Evolutionary conservation across 768 basidiomycete genomes (phyloP).

Genomic region (Paxillus ammoniavirescens): DNA sequence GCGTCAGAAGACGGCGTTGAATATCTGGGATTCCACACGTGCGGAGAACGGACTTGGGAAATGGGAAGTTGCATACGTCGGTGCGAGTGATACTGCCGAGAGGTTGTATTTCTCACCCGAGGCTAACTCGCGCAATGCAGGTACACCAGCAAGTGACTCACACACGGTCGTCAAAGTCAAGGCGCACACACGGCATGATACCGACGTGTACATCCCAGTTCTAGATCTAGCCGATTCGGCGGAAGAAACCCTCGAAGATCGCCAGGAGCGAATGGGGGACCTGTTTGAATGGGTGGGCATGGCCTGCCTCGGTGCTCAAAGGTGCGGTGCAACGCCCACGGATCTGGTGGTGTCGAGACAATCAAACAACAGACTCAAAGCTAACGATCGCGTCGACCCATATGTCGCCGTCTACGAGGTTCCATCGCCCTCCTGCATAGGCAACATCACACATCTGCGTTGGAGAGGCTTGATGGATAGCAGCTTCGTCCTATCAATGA

Average conservation of each 20-base stretch:
- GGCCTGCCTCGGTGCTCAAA: conserved; percentile 62
- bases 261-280: conserved; percentile 41
- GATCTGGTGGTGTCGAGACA: background rate
- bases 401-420: conserved; percentile 66
- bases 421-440: conserved; percentile 45
- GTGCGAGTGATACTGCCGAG: conserved; percentile 16
- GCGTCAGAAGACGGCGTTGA: conserved; percentile 41
- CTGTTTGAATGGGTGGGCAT: conserved; percentile 78
- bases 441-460: conserved; percentile 48
- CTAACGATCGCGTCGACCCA: conserved; percentile 65
- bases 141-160: background rate
- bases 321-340: conserved; percentile 37
- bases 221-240: conserved; percentile 25
- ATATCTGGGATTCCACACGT: conserved; percentile 50
- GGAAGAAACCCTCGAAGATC: conserved; percentile 46
- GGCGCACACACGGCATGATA: conserved; percentile 21
- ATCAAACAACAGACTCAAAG: conserved; percentile 44
- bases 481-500: conserved; percentile 49
- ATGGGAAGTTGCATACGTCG: conserved; percentile 46
- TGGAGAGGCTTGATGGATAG: conserved; percentile 62
- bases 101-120: background rate
- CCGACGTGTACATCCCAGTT: conserved; percentile 43
- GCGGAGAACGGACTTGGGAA: conserved; percentile 27
- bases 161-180: conserved; percentile 14
- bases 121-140: background rate